phyloP scores from a whole-genome alignment of 371 early-diverging fungal species.

The Mucor mucedo region DNA sequence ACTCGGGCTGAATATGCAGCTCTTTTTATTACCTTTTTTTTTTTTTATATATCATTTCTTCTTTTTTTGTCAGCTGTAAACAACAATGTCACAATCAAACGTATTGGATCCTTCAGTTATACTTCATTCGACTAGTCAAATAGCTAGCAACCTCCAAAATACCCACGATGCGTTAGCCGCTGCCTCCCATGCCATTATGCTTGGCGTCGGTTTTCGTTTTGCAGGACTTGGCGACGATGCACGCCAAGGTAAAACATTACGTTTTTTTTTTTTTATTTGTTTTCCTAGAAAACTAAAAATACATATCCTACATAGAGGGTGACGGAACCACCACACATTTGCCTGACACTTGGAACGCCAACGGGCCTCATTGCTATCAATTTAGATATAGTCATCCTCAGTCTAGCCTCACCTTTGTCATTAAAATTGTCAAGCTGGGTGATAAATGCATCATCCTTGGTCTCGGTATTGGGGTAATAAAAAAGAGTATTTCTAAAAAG shows the following conservation, averaged over 20 bases:
- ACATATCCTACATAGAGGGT: constrained; percentile 31
- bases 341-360: constrained; percentile 64
- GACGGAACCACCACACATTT: constrained; percentile 41
- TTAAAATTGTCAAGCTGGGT: constrained; percentile 71
- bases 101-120: constrained; percentile 47
- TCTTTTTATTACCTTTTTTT: constrained; percentile 7
- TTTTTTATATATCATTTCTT: constrained; percentile 9
- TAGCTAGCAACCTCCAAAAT: constrained; percentile 32
- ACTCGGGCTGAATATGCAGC: neutral
- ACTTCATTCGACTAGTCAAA: constrained; percentile 36
- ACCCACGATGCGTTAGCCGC: constrained; percentile 65
- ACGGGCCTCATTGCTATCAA: constrained; percentile 60
- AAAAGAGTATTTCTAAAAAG: too few relatives aligned
- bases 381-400: constrained; percentile 75
- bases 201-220: constrained; percentile 63
- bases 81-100: constrained; percentile 15
- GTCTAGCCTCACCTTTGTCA: constrained; percentile 70
- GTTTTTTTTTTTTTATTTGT: neutral
- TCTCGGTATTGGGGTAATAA: constrained; percentile 62
- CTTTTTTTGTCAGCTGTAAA: constrained; percentile 4
- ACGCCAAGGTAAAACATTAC: constrained; percentile 37
- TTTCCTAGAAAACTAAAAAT: neutral
- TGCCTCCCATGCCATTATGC: constrained; percentile 63
- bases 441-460: constrained; percentile 71
- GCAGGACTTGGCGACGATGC: constrained; percentile 70